Evolutionary conservation across 1,284 basidiomycete genomes (phyloP), one percentile per base, ranked within the genome.

Genomic region (Puccinia hordei): DNA sequence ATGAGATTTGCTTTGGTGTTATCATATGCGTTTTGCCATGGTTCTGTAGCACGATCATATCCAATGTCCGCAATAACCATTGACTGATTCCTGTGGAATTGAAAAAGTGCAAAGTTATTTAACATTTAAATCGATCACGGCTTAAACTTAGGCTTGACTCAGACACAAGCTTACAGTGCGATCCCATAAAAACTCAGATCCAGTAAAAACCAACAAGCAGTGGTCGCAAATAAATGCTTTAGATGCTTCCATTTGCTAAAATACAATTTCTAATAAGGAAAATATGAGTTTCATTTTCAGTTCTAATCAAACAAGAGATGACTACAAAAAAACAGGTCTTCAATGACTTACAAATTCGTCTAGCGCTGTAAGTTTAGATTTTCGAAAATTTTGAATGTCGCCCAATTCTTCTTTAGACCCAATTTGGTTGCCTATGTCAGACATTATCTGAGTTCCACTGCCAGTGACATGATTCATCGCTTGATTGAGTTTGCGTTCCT

Each of bases 191-290:
- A 88, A 86, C 90, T 90, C 57, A 89, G 86, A 17, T 90, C 89
- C 55, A 92, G 88, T 1, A 92, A 91, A 82, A 94, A 93, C 92
- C 92, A 93, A 81, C 89, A 89, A 30, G 82, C 51, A 81, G 87
- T 88, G 1, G 89, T 89, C 30, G 90, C 91, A 81, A 92, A 84
- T 55, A 92, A 87, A 44, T 91, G 84, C 86, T 91, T 92, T 76
- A 87, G 83, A 85, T 92, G 91, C 83, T 89, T 84, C 89, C 89
- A 90, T 83, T 90, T 86, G 59, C 88, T 86, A 84, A 92, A 92
- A 86, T 92, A 88, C 0, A 80, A 8, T 69, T 46, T 79, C 2
- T 84, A 17, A 87, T 93, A 93, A 86, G 93, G 65, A 24, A 74
- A 27, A n/a, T 1, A 38, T 24, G 33, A 35, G 33, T 5, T 12